A percentile compares a stretch with the other conserved stretches of the same genome.
Evolutionary conservation across 805 yeast genomes (phyloP).

Genomic region (Isabelozyma pseudorhagii): DNA sequence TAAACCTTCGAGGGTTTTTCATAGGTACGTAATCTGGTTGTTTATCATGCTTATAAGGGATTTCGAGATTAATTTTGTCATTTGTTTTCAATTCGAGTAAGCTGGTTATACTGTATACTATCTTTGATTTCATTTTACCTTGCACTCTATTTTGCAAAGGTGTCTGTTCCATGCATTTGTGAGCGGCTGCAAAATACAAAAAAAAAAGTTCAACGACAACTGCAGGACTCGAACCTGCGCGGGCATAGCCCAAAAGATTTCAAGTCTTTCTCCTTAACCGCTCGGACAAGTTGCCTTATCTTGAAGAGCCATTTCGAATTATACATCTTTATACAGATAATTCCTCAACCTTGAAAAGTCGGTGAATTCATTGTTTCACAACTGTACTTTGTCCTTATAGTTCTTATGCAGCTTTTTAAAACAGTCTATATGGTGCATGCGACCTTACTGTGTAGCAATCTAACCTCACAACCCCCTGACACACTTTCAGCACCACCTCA

Average conservation of each 20-base stretch:
- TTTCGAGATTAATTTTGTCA: not conserved
- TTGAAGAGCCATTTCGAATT: not conserved
- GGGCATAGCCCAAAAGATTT: constrained; percentile 3
- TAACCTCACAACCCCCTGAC: too few species aligned
- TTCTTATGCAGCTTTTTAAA: too few species aligned
- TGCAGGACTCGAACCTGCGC: constrained; percentile 4
- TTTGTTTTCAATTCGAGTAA: not conserved
- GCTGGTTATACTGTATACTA: not conserved
- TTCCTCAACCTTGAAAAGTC: too few species aligned
- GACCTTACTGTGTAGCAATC: too few species aligned
- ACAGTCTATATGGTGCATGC: too few species aligned
- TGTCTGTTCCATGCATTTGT: not conserved
- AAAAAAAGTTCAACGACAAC: not conserved
- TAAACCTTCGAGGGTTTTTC: not conserved
- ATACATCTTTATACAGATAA: too few species aligned
- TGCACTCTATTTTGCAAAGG: not conserved
- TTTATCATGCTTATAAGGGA: not conserved
- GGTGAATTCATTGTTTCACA: too few species aligned
- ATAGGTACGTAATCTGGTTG: too few species aligned
- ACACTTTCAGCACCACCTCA: too few species aligned
- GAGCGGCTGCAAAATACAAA: not conserved
- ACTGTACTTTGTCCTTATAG: too few species aligned
- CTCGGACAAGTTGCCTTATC: constrained; percentile 3
- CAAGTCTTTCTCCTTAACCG: constrained; percentile 4
- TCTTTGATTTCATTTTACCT: not conserved